Base-by-base conservation (phyloP, 306 rosid species). In the Cotoneaster glaucophyllus region DNA sequence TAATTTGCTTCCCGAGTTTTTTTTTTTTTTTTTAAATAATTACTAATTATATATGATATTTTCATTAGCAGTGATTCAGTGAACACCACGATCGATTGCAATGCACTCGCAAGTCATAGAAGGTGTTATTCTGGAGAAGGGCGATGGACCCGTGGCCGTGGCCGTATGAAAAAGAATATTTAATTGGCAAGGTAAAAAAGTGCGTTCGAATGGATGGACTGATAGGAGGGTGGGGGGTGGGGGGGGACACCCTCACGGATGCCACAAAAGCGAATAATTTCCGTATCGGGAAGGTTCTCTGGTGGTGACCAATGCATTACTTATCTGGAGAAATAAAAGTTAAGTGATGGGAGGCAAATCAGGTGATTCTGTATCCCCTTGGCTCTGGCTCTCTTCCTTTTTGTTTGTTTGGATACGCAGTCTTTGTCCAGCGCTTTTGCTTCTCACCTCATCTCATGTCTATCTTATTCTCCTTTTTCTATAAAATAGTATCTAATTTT, bases 271-370 rank as follows among this genome's bases (percentile, higher is more conserved):
- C 28, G 21, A 18, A 44, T 74, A n/a, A 28, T 66, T 75, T 50
- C 71, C 32, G 4, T 21, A 74, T 74, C 50, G 32, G 78, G 71
- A 32, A 64, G 52, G 64, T 75, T 64, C 78, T 57, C 63, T 12
- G 13, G 29, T 12, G 13, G 29, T 6, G 65, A 31, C 64, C 59
- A 44, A 43, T 75, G 58, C 78, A 14, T 50, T 6, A 45, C 29
- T n/a, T 48, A n/a, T 74, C 70, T 34, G 37, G n/a, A 73, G 10
- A 39, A 11, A 66, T 39, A 13, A 3, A 37, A 41, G 25, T 11
- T 11, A 1, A 10, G 14, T 34, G 50, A 67, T 4, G 26, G 5
- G 26, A 7, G 19, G 43, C 28, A 67, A 59, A 11, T 28, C 18
- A 59, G 26, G 25, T 25, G 65, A 59, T 59, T 59, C 65, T 61